phyloP scores from a whole-genome alignment of 2,329 filamentous ascomycete species.

The Exophiala sideris region DNA sequence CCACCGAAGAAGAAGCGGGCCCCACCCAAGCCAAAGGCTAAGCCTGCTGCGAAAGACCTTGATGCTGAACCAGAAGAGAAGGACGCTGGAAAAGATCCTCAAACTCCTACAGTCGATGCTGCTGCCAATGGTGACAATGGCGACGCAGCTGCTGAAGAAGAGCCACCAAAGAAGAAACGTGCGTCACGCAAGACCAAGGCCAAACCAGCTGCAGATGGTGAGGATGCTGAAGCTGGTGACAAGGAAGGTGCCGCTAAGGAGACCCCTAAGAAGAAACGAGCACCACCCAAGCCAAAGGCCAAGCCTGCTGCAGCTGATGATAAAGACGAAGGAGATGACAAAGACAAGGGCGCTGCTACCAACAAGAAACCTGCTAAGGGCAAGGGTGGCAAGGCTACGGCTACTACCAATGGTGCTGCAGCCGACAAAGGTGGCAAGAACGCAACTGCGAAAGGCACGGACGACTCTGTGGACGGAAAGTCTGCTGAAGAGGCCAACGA shows the following conservation, averaged over 20 bases:
- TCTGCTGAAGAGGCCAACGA: slow-evolving; percentile 1
- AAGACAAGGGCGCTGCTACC: neutral
- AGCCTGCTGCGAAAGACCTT: neutral
- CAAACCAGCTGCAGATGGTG: neutral
- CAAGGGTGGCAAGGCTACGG: neutral
- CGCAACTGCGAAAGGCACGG: slow-evolving; percentile 1
- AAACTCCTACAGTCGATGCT: too few relatives aligned
- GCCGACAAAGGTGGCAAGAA: slow-evolving; percentile 4
- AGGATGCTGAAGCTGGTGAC: neutral
- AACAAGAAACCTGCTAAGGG: neutral
- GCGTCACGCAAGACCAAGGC: neutral
- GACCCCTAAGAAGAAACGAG: slow-evolving; percentile 19
- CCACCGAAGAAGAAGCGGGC: neutral
- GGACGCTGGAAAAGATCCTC: too few relatives aligned
- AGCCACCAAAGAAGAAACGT: neutral
- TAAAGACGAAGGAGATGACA: too few relatives aligned
- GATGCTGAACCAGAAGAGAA: neutral
- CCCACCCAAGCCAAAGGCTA: neutral
- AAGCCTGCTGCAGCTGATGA: neutral
- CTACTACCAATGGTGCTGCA: neutral
- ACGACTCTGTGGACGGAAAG: neutral
- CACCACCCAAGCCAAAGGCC: neutral
- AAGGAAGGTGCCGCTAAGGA: neutral
- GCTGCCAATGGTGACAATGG: slow-evolving; percentile 13
- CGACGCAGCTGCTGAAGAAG: slow-evolving; percentile 14